Evolutionary conservation across 495 filamentous ascomycete genomes (phyloP).

Genomic region (Mytilinidion resinicola): DNA sequence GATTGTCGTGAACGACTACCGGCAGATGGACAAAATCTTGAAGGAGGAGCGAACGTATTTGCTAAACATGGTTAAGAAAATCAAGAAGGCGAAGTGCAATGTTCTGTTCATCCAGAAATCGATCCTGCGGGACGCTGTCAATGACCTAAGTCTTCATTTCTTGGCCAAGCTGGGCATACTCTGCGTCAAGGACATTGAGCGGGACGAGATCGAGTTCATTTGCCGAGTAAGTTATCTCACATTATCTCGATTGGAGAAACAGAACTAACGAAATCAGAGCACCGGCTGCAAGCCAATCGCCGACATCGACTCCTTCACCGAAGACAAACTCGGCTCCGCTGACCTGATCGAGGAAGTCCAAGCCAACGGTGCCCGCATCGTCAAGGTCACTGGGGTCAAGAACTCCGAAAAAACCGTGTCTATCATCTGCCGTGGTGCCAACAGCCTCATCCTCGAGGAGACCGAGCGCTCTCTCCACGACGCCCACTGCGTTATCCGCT

Average conservation of each 20-base stretch:
- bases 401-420: slow-evolving; percentile 79
- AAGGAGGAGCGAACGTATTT: slow-evolving; percentile 98
- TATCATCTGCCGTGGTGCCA: slow-evolving; percentile 89
- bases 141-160: slow-evolving; percentile 95
- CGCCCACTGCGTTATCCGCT: slow-evolving; percentile 94
- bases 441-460: slow-evolving; percentile 90
- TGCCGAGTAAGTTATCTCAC: slow-evolving; percentile 62
- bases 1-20: slow-evolving; percentile 97
- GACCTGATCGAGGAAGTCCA: slow-evolving; percentile 92
- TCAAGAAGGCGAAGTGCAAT: slow-evolving; percentile 99
- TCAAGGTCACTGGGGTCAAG: slow-evolving; percentile 90
- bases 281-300: slow-evolving; percentile 98
- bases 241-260: neutral
- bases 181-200: slow-evolving; percentile 92
- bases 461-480: slow-evolving; percentile 95
- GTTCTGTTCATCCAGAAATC: slow-evolving; percentile 98
- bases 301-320: slow-evolving; percentile 96
- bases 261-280: slow-evolving; percentile 38
- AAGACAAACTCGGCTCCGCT: slow-evolving; percentile 96
- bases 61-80: slow-evolving; percentile 98
- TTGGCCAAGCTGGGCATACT: slow-evolving; percentile 94
- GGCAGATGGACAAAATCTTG: slow-evolving; percentile 99
- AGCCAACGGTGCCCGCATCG: slow-evolving; percentile 76
- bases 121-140: slow-evolving; percentile 93
- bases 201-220: slow-evolving; percentile 97